Base-by-base conservation (phyloP, 2,329 filamentous ascomycete species). In the Aspergillus glaucus region DNA sequence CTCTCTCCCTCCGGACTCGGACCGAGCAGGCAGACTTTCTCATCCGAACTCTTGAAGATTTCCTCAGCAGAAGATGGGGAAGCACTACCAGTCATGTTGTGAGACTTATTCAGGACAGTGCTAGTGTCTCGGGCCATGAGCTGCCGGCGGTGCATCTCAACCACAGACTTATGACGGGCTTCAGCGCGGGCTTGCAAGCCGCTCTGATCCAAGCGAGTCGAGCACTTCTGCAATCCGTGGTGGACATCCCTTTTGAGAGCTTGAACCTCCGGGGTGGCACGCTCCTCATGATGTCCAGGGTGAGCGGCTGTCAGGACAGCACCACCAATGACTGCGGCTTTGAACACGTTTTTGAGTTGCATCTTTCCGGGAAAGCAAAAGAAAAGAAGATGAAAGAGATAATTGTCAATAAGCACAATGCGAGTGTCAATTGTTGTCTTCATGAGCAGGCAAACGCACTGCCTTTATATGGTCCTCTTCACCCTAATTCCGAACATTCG, bases 1-100 rank as follows among this genome's bases (percentile, higher is more conserved):
- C 44, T 67, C 4, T 72, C 77, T 12, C 73, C 72, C 57, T 79
- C 76, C 0, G 76, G 76, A 21, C 67, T 72, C 58, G 64, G 17
- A 61, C 53, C 62, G 45, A 55, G 56, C 32, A 49, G 30, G 48
- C 64, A 65, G 9, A 65, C 41, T n/a, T 54, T 53, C 0, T 49
- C 45, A n/a, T 60, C 59, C 14, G 55, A 36, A 2, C 58, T 55
- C 37, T 47, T 50, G 12, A 51, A 1, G 1, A 53, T 60, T 24
- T 61, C 57, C 7, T 54, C 15, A 4, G 54, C 37, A 9, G 62
- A 62, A 15, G 69, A 69, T 28, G 26, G 9, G 26, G 26, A 12
- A 28, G 26, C 26, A 10, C 26, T 28, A 4, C 26, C 26, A 10
- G 26, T 28, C 26, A 28, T 28, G 46, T 67, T 63, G 58, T 74